Evolutionary conservation across 2,329 filamentous ascomycete genomes (phyloP).

Genomic region (Fusarium miscanthi): DNA sequence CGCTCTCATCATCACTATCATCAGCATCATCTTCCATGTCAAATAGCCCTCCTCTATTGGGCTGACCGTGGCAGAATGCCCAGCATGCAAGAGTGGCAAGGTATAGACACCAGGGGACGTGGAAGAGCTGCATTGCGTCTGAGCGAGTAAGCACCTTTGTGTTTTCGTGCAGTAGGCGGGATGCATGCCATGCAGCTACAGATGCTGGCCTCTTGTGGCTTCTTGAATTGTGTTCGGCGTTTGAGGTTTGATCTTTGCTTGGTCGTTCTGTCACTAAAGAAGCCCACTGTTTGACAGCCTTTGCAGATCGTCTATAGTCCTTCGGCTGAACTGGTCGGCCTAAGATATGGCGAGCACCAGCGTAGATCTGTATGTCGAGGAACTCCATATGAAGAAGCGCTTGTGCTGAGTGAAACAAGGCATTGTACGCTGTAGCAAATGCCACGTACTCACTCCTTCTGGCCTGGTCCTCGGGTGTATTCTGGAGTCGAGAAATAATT

Average conservation of each 20-base stretch:
- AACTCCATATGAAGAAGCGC: slow-evolving; percentile 9
- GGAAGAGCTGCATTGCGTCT: slow-evolving; percentile 8
- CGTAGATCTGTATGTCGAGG: not conserved
- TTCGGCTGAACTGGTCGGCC: slow-evolving; percentile 5
- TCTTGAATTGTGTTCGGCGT: not conserved
- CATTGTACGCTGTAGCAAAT: slow-evolving; percentile 2
- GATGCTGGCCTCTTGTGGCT: not conserved
- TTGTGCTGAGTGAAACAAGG: not conserved
- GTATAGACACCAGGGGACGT: slow-evolving; percentile 7
- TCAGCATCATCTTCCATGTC: not conserved
- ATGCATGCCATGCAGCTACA: not conserved
- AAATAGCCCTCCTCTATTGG: not conserved
- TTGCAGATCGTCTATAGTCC: not conserved
- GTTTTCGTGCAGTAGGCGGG: not conserved
- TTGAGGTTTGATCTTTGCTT: not conserved
- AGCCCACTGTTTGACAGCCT: slow-evolving; percentile 3
- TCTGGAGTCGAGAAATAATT: not conserved
- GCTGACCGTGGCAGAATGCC: slow-evolving; percentile 2
- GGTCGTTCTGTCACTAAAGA: not conserved
- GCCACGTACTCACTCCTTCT: not conserved
- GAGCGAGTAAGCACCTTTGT: not conserved
- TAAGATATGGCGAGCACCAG: not conserved
- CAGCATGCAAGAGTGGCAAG: not conserved
- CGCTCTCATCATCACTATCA: not conserved
- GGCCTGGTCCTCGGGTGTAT: not conserved